A percentile compares a stretch with the other conserved stretches of the same genome.
phyloP scores from a whole-genome alignment of 805 yeast species.

The Candida vartiovaarae region DNA sequence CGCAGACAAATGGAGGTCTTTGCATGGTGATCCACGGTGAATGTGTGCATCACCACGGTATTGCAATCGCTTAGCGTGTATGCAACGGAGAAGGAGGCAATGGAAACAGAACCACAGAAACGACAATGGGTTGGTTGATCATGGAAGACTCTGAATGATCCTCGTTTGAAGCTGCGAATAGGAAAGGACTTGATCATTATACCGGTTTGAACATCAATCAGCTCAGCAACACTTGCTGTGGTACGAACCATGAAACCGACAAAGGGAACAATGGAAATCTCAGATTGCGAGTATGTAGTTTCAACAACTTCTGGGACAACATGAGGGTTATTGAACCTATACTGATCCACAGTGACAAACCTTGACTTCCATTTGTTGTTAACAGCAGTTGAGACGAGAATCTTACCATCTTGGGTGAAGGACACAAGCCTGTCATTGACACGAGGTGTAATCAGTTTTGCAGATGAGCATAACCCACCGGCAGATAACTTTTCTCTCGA shows the following conservation, averaged over 20 bases:
- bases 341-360: constrained; percentile 40
- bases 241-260: constrained; percentile 71
- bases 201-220: constrained; percentile 76
- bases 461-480: constrained; percentile 40
- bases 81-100: constrained; percentile 63
- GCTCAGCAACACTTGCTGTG: constrained; percentile 47
- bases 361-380: constrained; percentile 61
- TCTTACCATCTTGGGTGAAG: constrained; percentile 38
- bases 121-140: constrained; percentile 84
- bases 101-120: constrained; percentile 85
- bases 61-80: constrained; percentile 56
- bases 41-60: constrained; percentile 65
- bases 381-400: constrained; percentile 52
- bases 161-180: constrained; percentile 51
- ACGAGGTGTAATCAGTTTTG: constrained; percentile 59
- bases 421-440: constrained; percentile 67
- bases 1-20: constrained; percentile 76
- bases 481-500: constrained; percentile 27
- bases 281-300: constrained; percentile 18
- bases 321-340: constrained; percentile 23
- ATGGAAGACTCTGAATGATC: constrained; percentile 63
- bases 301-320: background rate
- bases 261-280: constrained; percentile 53
- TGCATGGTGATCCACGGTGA: constrained; percentile 64
- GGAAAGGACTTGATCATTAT: constrained; percentile 53